A percentile compares a stretch with the other conserved stretches of the same genome.
phyloP scores from a whole-genome alignment of 805 yeast genomes.

The Lipomyces japonicus region DNA sequence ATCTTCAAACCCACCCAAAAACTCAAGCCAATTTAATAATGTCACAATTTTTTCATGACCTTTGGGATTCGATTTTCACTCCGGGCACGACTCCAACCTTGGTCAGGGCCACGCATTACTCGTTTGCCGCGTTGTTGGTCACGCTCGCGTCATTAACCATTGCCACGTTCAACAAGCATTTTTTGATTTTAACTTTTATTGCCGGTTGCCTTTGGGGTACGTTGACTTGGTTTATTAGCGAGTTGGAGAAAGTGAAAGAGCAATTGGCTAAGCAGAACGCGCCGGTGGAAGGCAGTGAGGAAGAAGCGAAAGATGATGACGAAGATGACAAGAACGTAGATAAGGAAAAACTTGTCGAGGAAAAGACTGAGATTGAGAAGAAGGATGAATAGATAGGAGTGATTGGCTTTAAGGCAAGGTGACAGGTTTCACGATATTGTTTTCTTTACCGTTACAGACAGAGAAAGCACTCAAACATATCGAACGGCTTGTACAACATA shows the following conservation, averaged over 20 bases:
- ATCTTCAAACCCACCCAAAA: too few relatives aligned
- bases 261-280: slow-evolving; percentile 28
- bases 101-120: slow-evolving; percentile 79
- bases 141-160: slow-evolving; percentile 56
- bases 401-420: too few relatives aligned
- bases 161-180: slow-evolving; percentile 64
- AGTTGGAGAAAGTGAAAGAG: slow-evolving; percentile 25
- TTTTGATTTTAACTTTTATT: slow-evolving; percentile 52
- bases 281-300: slow-evolving; percentile 27
- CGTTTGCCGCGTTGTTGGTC: slow-evolving; percentile 62
- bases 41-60: slow-evolving; percentile 56
- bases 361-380: slow-evolving; percentile 12
- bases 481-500: too few relatives aligned
- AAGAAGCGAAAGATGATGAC: slow-evolving; percentile 9
- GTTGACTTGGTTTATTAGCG: slow-evolving; percentile 65
- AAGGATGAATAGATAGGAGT: slow-evolving; percentile 12
- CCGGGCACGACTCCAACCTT: slow-evolving; percentile 93
- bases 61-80: slow-evolving; percentile 87
- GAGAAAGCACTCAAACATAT: too few relatives aligned
- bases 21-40: too few relatives aligned
- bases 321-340: slow-evolving; percentile 27
- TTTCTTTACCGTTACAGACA: too few relatives aligned
- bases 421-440: background rate
- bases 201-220: slow-evolving; percentile 68
- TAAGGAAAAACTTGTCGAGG: slow-evolving; percentile 3